phyloP scores from a whole-genome alignment of 225 moss, liverwort and hornwort species.

The Straminergon stramineum region DNA sequence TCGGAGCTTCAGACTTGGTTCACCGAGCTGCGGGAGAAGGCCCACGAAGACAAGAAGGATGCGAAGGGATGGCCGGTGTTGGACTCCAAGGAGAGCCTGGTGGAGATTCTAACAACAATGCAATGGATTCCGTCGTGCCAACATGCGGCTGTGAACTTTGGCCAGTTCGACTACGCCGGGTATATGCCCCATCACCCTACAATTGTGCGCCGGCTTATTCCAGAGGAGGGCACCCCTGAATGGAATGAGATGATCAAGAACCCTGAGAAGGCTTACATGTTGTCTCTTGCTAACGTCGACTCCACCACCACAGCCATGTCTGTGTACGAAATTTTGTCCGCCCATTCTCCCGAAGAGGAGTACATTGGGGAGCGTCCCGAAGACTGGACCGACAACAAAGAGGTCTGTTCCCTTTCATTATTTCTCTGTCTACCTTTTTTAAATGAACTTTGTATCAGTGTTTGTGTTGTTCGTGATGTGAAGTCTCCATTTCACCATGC shows the following conservation, averaged over 20 bases:
- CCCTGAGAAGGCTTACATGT: slow-evolving; percentile 31
- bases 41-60: slow-evolving; percentile 36
- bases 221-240: slow-evolving; percentile 19
- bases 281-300: background rate
- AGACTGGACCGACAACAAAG: slow-evolving; percentile 10
- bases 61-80: slow-evolving; percentile 38
- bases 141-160: slow-evolving; percentile 60
- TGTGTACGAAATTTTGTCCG: slow-evolving; percentile 45
- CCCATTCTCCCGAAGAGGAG: slow-evolving; percentile 45
- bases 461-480: background rate
- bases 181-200: slow-evolving; percentile 53
- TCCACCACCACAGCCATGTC: slow-evolving; percentile 35
- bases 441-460: background rate
- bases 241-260: slow-evolving; percentile 6
- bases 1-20: slow-evolving; percentile 20
- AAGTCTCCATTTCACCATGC: background rate
- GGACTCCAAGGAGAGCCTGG: slow-evolving; percentile 21
- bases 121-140: slow-evolving; percentile 49
- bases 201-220: slow-evolving; percentile 21
- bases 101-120: slow-evolving; percentile 22
- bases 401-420: background rate
- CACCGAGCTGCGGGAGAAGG: slow-evolving; percentile 29
- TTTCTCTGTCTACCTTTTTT: too few species aligned
- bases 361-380: slow-evolving; percentile 8
- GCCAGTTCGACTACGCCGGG: slow-evolving; percentile 54